Base-by-base conservation (phyloP, 1,139 yeast genomes). In the Candida sp. region DNA sequence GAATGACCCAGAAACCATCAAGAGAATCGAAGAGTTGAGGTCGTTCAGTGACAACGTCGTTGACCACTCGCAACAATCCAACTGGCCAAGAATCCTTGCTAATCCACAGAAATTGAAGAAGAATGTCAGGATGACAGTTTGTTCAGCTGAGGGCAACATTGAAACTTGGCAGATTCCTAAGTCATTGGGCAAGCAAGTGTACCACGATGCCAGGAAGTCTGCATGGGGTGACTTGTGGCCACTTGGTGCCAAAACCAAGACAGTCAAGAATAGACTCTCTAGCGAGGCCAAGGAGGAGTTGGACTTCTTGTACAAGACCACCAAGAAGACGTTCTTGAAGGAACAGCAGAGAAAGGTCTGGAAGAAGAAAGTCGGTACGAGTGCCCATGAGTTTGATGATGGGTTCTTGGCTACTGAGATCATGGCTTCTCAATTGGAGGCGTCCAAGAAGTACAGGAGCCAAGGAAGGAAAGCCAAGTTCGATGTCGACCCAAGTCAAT, bases 201-300 rank as follows among this genome's bases (percentile, higher is more conserved):
- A 91, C 62, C 96, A 90, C 59, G 98, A 94, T 71, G 97, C 97
- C 0, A 79, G 98, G 53, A 93, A 94, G 66, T 83, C 90, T 0
- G 72, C 70, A 37, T 82, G 85, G 62, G 97, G 98, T n/a, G 99
- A 94, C 65, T 70, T 88, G 50, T 94, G 98, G 98, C 87, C 88
- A 0, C 73, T 90, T 49, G 94, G 84, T 28, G 88, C 87, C 44
- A 93, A 93, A 70, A 79, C 86, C 7, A 84, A 78, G 9, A 66
- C 74, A 4, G 77, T 75, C 23, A 70, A 68, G 55, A 70, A 67
- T 44, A 62, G 61, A 32, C 49, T 77, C 11, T 62, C 72, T 33
- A 76, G 68, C 17, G 65, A 68, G 25, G 63, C 61, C 7, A 65
- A 64, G 47, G 73, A 71, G 7, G 72, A 72, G 50, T 64, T 77